Evolutionary conservation across 2,329 filamentous ascomycete species (phyloP), one percentile per base, ranked within the genome.

Genomic region (Lachnellula cervina): DNA sequence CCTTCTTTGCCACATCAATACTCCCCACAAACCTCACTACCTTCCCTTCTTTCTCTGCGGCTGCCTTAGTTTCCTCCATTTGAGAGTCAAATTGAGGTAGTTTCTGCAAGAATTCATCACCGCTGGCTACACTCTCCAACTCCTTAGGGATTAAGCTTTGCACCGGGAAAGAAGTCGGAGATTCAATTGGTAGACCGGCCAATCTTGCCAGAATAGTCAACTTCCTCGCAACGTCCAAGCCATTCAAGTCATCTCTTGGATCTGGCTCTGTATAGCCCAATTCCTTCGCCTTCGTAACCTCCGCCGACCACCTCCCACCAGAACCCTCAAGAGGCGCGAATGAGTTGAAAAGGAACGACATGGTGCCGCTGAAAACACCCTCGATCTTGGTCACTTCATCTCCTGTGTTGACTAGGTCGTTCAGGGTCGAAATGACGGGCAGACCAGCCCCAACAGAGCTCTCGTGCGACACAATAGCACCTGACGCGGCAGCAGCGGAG

Each of bases 321-420:
- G 79, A 76, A 5, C 87, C 88, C 49, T 84, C 82, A 2, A 86
- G 85, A 0, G 94, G 94, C 49, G 92, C 90, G 72, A 97, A 99
- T 21, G 85, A 92, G 79, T 97, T 97, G 84, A 99, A 97, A 42
- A 99, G 80, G 80, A 97, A 99, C 40, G 89, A 95, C 84, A 99
- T 93, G 54, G 94, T 99, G 61, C 94, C 94, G 59, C 90, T 96
- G 76, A 99, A 97, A 51, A 99, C 92, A 63, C 94, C 94, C 75
- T 97, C 93, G 64, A 99, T 95, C 75, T 87, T 92, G 53, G 83
- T 90, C 5, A 99, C 87, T 70, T 90, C 80, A 70, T 99, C 94
- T 43, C 94, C 94, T 1, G 94, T 99, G 60, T 92, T 88, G 23
- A 97, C 83, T n/a, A 99, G 81, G 67, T 99, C 94, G 69, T 91